Evolutionary conservation across 2,329 filamentous ascomycete species (phyloP), one percentile per base, ranked within the genome.

Genomic region (Ceratocystis albifundus): DNA sequence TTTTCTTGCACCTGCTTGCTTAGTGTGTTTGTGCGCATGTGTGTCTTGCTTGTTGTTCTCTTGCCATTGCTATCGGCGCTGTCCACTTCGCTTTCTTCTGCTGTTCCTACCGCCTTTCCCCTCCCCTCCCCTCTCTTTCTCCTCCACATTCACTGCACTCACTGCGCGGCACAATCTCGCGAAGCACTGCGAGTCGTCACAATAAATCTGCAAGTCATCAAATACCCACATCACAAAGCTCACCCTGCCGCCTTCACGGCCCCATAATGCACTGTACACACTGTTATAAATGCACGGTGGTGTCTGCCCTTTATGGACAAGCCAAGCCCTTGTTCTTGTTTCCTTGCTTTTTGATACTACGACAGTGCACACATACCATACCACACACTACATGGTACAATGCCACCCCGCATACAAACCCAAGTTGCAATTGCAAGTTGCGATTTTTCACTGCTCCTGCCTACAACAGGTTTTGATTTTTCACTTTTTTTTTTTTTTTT

Each of bases 251-350:
- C 53, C 53, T 32, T 17, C 53, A 30, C 53, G 53, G 53, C 53
- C 53, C 53, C 53, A 57, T 28, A 25, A 12, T 57, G 25, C 28
- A 57, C 22, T 57, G 53, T 57, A 57, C 17, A 57, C 53, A 57
- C 53, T 30, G 25, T 57, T 17, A 57, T 57, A 57, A 28, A 30
- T 57, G 22, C 53, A 57, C 53, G 53, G 53, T 30, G 53, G 48
- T 20, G 48, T 50, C 48, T 50, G 48, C 22, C 48, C 48, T 57
- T 28, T 4, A 15, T 30, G 53, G n/a, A n/a, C 6, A 53, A n/a
- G n/a, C 48, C n/a, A n/a, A n/a, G n/a, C n/a, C n/a, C n/a, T n/a
- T n/a, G n/a, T n/a, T n/a, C 48, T 32, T 57, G 53, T 25, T 25
- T 28, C 28, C 12, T 57, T 25, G 28, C 22, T 7, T 4, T 12